A percentile compares a stretch with the other conserved stretches of the same genome.
Evolutionary conservation across 164 flowering plant species (phyloP).

Genomic region (Brasenia schreberi): DNA sequence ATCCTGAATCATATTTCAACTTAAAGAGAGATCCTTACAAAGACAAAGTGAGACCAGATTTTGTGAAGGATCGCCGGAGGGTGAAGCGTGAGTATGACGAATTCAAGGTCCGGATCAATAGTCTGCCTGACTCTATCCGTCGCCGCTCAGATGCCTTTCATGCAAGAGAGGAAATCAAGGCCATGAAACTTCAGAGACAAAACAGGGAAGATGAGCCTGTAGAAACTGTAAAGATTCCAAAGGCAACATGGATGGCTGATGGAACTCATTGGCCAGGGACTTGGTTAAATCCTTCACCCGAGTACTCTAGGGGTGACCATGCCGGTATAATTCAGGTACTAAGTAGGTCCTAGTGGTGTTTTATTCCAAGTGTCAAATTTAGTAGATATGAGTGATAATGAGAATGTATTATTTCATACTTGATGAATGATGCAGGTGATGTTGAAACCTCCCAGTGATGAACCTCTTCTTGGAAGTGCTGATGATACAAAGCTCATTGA

Average conservation of each 20-base stretch:
- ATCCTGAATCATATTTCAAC: constrained; percentile 63
- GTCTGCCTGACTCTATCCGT: constrained; percentile 60
- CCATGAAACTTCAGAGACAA: constrained; percentile 47
- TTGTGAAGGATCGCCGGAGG: constrained; percentile 66
- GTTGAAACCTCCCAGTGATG: constrained; percentile 78
- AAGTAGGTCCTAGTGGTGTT: no score
- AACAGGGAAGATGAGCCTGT: constrained; percentile 22
- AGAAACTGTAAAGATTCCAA: constrained; percentile 36
- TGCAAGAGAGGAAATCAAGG: constrained; percentile 55
- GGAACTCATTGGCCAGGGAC: constrained; percentile 94
- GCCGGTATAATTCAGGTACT: constrained; percentile 78
- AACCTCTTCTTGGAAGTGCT: constrained; percentile 34
- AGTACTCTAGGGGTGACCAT: constrained; percentile 75
- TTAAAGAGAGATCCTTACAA: constrained; percentile 58
- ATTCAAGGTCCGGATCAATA: constrained; percentile 67
- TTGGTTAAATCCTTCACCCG: constrained; percentile 41
- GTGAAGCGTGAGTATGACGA: constrained; percentile 78
- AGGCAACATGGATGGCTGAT: constrained; percentile 94
- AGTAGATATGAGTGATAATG: no score
- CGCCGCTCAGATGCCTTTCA: constrained; percentile 76
- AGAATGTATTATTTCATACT: not conserved
- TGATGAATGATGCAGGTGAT: constrained; percentile 36
- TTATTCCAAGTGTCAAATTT: no score
- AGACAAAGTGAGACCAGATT: constrained; percentile 51
- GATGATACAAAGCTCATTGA: constrained; percentile 31